Percentiles rank a stretch among this genome's conserved stretches.
These are phyloP conservation scores for Gentiana macrophylla DNA, from an alignment of 257 asterid species.

Conservation along the genomic window DNA sequence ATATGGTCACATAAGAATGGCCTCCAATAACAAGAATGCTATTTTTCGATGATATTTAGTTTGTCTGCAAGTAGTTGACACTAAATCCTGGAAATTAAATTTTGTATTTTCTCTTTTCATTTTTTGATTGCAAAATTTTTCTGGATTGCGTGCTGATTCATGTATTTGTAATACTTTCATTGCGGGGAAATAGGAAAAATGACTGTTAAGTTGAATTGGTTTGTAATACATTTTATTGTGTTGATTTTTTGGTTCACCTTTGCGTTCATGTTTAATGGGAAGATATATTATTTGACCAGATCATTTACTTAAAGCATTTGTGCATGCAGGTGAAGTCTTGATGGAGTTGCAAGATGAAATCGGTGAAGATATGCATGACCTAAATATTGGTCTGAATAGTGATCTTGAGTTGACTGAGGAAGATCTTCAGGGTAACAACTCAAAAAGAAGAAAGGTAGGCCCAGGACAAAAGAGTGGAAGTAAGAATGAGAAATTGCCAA, in stretches of 20 bases:
- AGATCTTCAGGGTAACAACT: background rate
- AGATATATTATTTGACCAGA: background rate
- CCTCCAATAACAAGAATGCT: background rate
- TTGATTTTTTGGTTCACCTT: no score
- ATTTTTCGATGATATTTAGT: background rate
- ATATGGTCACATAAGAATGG: background rate
- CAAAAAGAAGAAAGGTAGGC: slow-evolving; percentile 10
- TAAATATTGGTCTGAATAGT: slow-evolving; percentile 1
- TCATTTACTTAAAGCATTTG: background rate
- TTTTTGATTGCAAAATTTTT: no score
- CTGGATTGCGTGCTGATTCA: no score
- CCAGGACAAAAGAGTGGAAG: slow-evolving; percentile 2
- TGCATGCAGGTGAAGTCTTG: slow-evolving; percentile 3
- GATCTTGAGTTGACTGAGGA: slow-evolving; percentile 1
- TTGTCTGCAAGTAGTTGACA: no score
- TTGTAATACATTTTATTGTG: no score
- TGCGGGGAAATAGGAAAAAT: no score
- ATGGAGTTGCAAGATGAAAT: background rate
- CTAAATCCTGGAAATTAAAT: no score
- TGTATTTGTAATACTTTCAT: no score
- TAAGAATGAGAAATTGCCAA: background rate
- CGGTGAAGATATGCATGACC: background rate
- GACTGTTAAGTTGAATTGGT: no score
- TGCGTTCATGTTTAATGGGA: background rate
- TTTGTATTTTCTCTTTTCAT: no score